Evolutionary conservation across 2,329 filamentous ascomycete genomes (phyloP).

Genomic region (Beauveria medogensis): DNA sequence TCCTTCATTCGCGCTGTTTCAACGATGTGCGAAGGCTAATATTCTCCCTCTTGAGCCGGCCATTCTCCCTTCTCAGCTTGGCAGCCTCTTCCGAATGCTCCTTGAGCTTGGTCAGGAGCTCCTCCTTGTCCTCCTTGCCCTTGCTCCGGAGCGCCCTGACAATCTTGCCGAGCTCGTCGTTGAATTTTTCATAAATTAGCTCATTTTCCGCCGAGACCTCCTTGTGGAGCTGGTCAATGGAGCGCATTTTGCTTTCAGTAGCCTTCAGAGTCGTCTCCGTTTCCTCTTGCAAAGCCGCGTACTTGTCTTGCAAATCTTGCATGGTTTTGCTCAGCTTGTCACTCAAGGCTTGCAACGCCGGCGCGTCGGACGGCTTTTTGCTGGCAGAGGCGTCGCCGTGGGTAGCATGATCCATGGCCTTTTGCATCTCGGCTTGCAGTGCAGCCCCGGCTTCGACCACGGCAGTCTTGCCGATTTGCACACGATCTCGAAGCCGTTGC

Average conservation of each 20-base stretch:
- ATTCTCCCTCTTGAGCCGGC: conserved; percentile 73
- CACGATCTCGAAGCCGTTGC: conserved; percentile 73
- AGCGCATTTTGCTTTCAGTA: conserved; percentile 68
- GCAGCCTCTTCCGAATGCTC: conserved; percentile 71
- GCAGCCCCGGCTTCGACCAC: conserved; percentile 56
- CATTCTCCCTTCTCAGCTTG: conserved; percentile 76
- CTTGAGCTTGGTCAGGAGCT: conserved; percentile 61
- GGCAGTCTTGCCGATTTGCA: conserved; percentile 72
- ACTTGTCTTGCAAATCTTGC: conserved; percentile 51
- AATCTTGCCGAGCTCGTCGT: conserved; percentile 80
- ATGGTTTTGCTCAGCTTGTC: conserved; percentile 53
- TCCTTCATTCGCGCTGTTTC: conserved; percentile 31
- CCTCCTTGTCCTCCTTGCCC: conserved; percentile 69
- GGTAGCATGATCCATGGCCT: neutral
- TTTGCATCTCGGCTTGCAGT: conserved; percentile 1
- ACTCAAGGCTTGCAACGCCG: conserved; percentile 58
- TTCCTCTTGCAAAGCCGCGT: conserved; percentile 59
- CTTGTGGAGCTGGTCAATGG: conserved; percentile 81
- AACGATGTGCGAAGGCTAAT: conserved; percentile 55
- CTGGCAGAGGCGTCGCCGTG: conserved; percentile 30
- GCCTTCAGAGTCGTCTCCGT: conserved; percentile 64
- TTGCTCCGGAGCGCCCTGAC: conserved; percentile 65
- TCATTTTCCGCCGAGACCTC: conserved; percentile 88
- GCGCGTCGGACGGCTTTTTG: conserved; percentile 24
- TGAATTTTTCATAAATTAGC: conserved; percentile 84